These are phyloP conservation scores for Conticribra weissflogii DNA, from an alignment of 108 stramenopile species.

Conservation along the genomic window DNA sequence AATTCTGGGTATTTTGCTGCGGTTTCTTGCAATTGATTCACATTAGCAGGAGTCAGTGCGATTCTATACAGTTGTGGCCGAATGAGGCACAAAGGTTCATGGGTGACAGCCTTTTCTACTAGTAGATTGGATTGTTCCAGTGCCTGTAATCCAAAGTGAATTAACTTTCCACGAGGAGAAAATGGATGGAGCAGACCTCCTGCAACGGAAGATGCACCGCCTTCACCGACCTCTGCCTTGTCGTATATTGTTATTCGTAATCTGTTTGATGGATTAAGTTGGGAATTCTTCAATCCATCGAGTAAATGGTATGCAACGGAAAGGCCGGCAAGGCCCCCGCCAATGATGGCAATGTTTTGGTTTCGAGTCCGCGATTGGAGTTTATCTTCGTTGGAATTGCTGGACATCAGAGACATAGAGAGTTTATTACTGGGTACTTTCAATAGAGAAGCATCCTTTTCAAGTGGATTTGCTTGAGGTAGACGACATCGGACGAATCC, in stretches of 20 bases:
- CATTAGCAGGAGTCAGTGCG: slow-evolving; percentile 59
- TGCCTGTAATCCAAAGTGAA: slow-evolving; percentile 72
- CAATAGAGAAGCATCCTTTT: too few species aligned
- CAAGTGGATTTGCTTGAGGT: too few species aligned
- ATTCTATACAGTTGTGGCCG: slow-evolving; percentile 69
- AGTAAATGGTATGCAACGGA: slow-evolving; percentile 72
- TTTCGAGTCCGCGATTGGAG: neutral
- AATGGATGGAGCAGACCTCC: slow-evolving; percentile 86
- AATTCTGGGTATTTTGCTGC: slow-evolving; percentile 34
- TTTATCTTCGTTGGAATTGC: neutral
- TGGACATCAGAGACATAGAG: too few species aligned
- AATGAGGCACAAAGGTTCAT: slow-evolving; percentile 51
- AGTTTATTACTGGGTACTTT: too few species aligned
- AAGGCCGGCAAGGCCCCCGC: slow-evolving; percentile 84
- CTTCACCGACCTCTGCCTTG: slow-evolving; percentile 57
- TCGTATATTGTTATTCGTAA: slow-evolving; percentile 67
- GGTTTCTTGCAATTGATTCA: slow-evolving; percentile 43
- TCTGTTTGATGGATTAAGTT: neutral
- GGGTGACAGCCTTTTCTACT: slow-evolving; percentile 44
- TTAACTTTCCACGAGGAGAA: slow-evolving; percentile 80
- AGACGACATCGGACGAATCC: too few species aligned
- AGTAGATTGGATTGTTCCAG: slow-evolving; percentile 59
- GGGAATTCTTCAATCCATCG: slow-evolving; percentile 23
- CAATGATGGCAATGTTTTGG: slow-evolving; percentile 67
- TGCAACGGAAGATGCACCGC: slow-evolving; percentile 85